phyloP scores from a whole-genome alignment of 2,329 filamentous ascomycete genomes.

The Neopestalotiopsis rosae region DNA sequence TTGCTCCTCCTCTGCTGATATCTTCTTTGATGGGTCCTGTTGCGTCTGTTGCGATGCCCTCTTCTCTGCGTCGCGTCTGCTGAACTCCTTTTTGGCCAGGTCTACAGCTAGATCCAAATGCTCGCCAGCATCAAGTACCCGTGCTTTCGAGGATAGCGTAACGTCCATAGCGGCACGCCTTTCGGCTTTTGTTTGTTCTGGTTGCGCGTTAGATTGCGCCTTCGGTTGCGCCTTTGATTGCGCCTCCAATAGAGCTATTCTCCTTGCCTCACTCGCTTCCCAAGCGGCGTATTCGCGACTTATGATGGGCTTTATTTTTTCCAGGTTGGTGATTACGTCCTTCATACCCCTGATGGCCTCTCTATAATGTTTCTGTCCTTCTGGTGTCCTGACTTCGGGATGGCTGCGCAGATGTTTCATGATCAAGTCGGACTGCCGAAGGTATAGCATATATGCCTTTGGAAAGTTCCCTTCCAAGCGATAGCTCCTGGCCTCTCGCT shows the following conservation, averaged over 20 bases:
- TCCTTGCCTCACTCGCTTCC: slow-evolving; percentile 56
- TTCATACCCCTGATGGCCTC: slow-evolving; percentile 54
- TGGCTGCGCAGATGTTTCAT: slow-evolving; percentile 75
- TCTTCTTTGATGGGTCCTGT: slow-evolving; percentile 41
- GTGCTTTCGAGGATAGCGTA: slow-evolving; percentile 57
- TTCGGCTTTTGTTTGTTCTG: slow-evolving; percentile 41
- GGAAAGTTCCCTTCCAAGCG: slow-evolving; percentile 84
- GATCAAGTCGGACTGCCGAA: slow-evolving; percentile 86
- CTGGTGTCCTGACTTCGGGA: slow-evolving; percentile 72
- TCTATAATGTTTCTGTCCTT: slow-evolving; percentile 68
- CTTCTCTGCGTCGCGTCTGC: slow-evolving; percentile 67
- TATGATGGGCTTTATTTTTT: slow-evolving; percentile 80
- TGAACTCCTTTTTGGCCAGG: slow-evolving; percentile 75
- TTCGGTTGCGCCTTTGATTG: too few relatives aligned
- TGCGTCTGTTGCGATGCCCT: slow-evolving; percentile 57
- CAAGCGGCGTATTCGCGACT: slow-evolving; percentile 74
- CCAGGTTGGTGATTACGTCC: slow-evolving; percentile 71
- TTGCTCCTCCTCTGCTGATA: slow-evolving; percentile 62
- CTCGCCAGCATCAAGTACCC: slow-evolving; percentile 71
- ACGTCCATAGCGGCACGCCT: slow-evolving; percentile 63
- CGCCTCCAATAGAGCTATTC: slow-evolving; percentile 12
- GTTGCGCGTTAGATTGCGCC: neutral
- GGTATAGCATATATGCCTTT: slow-evolving; percentile 89
- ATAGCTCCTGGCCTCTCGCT: slow-evolving; percentile 87
- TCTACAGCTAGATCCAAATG: slow-evolving; percentile 79